phyloP scores from a whole-genome alignment of 2,329 filamentous ascomycete species.

The Ophiostoma novo-ulmi region DNA sequence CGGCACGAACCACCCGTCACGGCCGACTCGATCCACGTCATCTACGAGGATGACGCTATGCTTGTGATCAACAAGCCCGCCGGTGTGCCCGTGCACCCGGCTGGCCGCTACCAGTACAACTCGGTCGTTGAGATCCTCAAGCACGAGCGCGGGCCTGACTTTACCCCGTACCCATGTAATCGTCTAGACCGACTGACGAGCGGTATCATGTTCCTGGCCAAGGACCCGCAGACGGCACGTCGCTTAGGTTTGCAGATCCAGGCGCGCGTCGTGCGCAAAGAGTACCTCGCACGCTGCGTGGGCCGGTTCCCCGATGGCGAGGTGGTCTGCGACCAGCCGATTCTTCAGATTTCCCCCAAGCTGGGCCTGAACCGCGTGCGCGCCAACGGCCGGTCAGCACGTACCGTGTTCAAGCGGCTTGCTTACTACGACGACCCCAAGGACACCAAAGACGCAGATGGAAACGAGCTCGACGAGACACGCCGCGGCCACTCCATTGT shows the following conservation, averaged over 20 bases:
- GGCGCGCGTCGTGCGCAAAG: constrained; percentile 79
- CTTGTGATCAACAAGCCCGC: constrained; percentile 97
- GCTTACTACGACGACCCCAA: constrained; percentile 63
- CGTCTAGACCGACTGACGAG: constrained; percentile 90
- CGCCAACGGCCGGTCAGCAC: constrained; percentile 82
- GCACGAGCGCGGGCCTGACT: constrained; percentile 57
- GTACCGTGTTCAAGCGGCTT: constrained; percentile 83
- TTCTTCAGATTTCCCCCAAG: constrained; percentile 90
- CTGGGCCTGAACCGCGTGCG: constrained; percentile 91
- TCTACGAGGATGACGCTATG: constrained; percentile 89
- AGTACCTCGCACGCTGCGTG: constrained; percentile 87
- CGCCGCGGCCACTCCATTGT: constrained; percentile 82
- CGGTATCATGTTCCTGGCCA: constrained; percentile 97
- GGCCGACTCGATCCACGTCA: constrained; percentile 68
- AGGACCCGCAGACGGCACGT: constrained; percentile 74
- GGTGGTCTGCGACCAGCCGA: constrained; percentile 86
- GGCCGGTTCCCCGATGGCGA: constrained; percentile 90
- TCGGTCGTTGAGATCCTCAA: constrained; percentile 91
- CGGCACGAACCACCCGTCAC: constrained; percentile 94
- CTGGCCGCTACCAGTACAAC: constrained; percentile 93
- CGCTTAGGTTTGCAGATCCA: constrained; percentile 70
- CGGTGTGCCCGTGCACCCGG: constrained; percentile 90
- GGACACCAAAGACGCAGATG: background rate
- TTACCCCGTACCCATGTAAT: constrained; percentile 69
- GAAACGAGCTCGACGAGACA: background rate